Conservation (phyloP, 805 yeast genomes). For the Saccharomycopsis selenospora region DNA sequence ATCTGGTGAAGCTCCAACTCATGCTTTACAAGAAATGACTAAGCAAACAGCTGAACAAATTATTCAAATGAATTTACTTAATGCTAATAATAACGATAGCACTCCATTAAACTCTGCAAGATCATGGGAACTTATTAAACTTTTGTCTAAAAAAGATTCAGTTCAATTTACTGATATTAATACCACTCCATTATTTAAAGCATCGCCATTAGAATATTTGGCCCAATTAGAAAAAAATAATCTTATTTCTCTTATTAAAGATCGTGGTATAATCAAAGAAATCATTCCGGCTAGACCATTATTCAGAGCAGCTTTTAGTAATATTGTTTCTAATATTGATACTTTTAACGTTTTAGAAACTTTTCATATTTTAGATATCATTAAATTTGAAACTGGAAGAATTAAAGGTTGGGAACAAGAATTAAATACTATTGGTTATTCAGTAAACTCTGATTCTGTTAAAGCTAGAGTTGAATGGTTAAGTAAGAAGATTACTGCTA, state of each 20-base stretch:
- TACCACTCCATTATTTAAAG: conserved; percentile 52
- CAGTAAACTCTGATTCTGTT: conserved; percentile 47
- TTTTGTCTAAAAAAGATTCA: conserved; percentile 43
- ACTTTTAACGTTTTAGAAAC: conserved; percentile 58
- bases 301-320: conserved; percentile 68
- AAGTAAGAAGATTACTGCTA: conserved; percentile 54
- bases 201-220: conserved; percentile 48
- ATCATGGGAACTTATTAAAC: conserved; percentile 76
- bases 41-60: conserved; percentile 83
- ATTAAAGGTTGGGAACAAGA: conserved; percentile 68
- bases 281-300: conserved; percentile 81
- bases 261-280: conserved; percentile 63
- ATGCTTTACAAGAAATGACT: conserved; percentile 74
- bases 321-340: conserved; percentile 49
- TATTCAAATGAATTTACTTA: conserved; percentile 64
- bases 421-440: conserved; percentile 46
- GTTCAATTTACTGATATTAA: conserved; percentile 47
- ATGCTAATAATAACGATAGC: conserved; percentile 25
- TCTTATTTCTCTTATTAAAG: conserved; percentile 60
- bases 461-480: conserved; percentile 59
- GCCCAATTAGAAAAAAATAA: conserved; percentile 74
- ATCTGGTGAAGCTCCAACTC: conserved; percentile 76
- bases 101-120: conserved; percentile 67
- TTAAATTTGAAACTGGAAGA: conserved; percentile 53
- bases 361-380: conserved; percentile 45